Evolutionary conservation across 164 flowering plant genomes (phyloP), one percentile per base, ranked within the genome.

Genomic region (Chimonanthus salicifolius): DNA sequence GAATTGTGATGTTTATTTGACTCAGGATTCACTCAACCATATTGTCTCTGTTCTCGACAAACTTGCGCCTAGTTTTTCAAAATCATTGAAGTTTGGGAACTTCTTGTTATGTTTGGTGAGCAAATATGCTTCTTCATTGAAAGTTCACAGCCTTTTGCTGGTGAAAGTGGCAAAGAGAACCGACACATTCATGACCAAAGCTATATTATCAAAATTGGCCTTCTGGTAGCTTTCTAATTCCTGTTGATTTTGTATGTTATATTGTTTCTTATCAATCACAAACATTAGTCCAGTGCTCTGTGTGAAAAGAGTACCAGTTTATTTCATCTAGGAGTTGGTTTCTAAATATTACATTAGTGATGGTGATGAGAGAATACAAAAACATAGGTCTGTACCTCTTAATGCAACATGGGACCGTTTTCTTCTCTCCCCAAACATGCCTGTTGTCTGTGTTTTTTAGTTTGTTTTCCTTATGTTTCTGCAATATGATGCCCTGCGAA

Each of bases 61-160:
- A 75, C 74, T 76, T 70, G 82, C 82, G 58, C 80, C 71, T 44
- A 78, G 66, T 67, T 87, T 85, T 78, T 80, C 92, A 11, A 87
- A 80, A 66, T 92, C 97, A 72, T 71, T 89, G 70, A 89, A 88
- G 81, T 87, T 92, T 75, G 88, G 88, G 3, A 88, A 87, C 70
- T 89, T 90, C 72, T 80, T 89, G 76, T 71, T 89, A 70, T 87
- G 92, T 78, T 83, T 92, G 2, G 82, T 89, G 70, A 83, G 78
- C 69, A 92, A 84, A 77, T 87, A 87, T 83, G 77, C 79, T 66
- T 48, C 80, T 4, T 54, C 79, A 4, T 69, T 87, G 74, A 83
- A 78, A 75, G 68, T 78, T 73, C 89, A 87, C 75, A 87, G 83
- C 85, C 71, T 74, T 77, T 58, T 54, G 21, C 77, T 92, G 79